Conservation (phyloP, 2,329 filamentous ascomycete genomes). For the Septoria petroselini region DNA sequence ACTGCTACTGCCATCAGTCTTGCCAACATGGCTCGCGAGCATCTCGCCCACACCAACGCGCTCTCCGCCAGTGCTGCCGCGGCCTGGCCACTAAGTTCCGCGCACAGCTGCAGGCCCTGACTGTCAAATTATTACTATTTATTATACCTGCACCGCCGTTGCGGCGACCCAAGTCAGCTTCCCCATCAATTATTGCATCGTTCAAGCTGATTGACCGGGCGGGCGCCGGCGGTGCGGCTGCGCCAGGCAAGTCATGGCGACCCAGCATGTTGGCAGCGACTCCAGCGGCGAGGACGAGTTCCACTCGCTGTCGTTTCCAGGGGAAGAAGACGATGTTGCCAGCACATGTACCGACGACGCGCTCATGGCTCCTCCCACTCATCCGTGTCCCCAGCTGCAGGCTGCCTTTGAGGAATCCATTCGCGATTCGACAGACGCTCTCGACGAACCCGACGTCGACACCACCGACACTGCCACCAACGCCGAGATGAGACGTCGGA, state of each 20-base stretch:
- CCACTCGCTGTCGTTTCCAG: conserved; percentile 26
- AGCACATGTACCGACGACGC: conserved; percentile 18
- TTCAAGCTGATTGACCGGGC: conserved; percentile 2
- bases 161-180: conserved; percentile 9
- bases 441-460: conserved; percentile 39
- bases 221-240: neutral
- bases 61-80: too few species aligned
- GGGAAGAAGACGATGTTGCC: conserved; percentile 13
- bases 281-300: conserved; percentile 29
- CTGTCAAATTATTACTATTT: too few species aligned
- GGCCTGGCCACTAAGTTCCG: conserved; percentile 4
- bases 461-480: conserved; percentile 41
- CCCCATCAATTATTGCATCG: neutral
- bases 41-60: too few species aligned
- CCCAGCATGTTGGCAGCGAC: conserved; percentile 21
- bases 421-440: conserved; percentile 60
- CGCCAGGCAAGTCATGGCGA: conserved; percentile 20
- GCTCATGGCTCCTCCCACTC: conserved; percentile 48
- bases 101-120: conserved; percentile 10
- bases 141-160: conserved; percentile 9
- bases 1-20: neutral
- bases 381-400: conserved; percentile 75
- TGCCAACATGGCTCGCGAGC: neutral
- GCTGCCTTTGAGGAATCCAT: conserved; percentile 80
- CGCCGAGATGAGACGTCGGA: conserved; percentile 61